Evolutionary conservation across 495 filamentous ascomycete species (phyloP).

Genomic region (Tuber aestivum): DNA sequence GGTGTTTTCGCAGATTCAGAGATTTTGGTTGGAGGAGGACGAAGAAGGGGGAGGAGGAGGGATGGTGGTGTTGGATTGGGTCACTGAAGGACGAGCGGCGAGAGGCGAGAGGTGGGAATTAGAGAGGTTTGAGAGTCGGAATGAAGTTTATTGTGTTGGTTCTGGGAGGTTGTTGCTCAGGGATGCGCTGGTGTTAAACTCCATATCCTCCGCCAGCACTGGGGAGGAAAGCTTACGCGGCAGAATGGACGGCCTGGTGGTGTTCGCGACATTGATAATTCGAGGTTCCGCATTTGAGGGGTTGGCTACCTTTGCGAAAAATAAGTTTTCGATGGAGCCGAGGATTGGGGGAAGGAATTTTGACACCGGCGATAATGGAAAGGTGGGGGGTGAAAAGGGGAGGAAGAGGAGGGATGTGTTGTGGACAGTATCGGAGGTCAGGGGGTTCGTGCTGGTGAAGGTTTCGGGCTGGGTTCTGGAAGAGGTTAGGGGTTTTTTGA

Average conservation of each 20-base stretch:
- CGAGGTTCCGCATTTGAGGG: slow-evolving; percentile 63
- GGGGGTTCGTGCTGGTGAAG: slow-evolving; percentile 84
- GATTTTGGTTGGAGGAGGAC: slow-evolving; percentile 57
- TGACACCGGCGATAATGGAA: slow-evolving; percentile 43
- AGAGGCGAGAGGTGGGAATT: slow-evolving; percentile 89
- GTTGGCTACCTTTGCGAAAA: slow-evolving; percentile 63
- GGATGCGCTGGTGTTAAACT: slow-evolving; percentile 65
- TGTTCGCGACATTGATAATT: slow-evolving; percentile 79
- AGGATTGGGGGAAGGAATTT: slow-evolving; percentile 60
- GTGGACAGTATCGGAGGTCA: slow-evolving; percentile 79
- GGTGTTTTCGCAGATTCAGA: slow-evolving; percentile 74
- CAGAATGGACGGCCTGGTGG: slow-evolving; percentile 59
- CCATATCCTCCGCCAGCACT: not conserved
- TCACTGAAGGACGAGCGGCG: slow-evolving; percentile 76
- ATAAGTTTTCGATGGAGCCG: slow-evolving; percentile 68
- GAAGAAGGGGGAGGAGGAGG: slow-evolving; percentile 46
- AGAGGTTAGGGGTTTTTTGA: slow-evolving; percentile 58
- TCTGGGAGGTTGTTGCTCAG: slow-evolving; percentile 64
- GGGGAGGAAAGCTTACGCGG: slow-evolving; percentile 47
- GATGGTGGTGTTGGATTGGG: slow-evolving; percentile 87
- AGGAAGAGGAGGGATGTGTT: slow-evolving; percentile 58
- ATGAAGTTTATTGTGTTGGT: slow-evolving; percentile 62
- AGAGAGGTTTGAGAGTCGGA: slow-evolving; percentile 65
- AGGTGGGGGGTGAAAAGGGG: slow-evolving; percentile 46
- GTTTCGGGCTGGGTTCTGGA: slow-evolving; percentile 63